Base-by-base conservation (phyloP, 306 rosid species). In the Vigna unguiculata region DNA sequence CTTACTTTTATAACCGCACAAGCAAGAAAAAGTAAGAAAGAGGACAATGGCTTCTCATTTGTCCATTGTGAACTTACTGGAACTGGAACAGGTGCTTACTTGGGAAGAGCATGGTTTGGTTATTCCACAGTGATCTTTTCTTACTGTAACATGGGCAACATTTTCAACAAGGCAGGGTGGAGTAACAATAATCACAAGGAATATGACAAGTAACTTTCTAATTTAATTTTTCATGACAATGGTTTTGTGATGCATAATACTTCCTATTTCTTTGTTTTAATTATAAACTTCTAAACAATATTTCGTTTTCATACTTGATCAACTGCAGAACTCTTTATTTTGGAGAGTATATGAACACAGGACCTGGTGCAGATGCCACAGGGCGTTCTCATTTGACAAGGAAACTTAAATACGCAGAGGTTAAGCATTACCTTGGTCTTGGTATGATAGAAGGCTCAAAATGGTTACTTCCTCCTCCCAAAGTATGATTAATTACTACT, bases 391-490 rank as follows among this genome's bases (percentile, higher is more conserved):
- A 20, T 1, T 1, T 16, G 9, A 48, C 19, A 3, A 48, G 2
- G 19, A 8, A 80, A 34, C 53, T 86, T 1, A 81, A 3, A 7
- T 74, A 43, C 0, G 41, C 19, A 1, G 71, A 83, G 54, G 88
- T 16, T 20, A 59, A 32, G 12, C 89, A 86, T 43, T 90, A 78
- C 74, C 2, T 90, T 24, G 24, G 59, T 2, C 88, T 90, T 3
- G 80, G 25, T 49, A 61, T 40, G 51, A 74, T 90, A 75, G 21
- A 86, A 40, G 92, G 57, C 34, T 80, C 90, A n/a, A 64, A 54
- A 19, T 90, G 90, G 92, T 9, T 90, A 65, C 92, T 87, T 32
- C 95, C 95, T 82, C 87, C 87, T 13, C 87, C 71, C 2, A 24
- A 65, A 52, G 52, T 78, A 2, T 85, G 79, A 76, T 30, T 34